Conservation (phyloP, 2,329 filamentous ascomycete species). For the Penicillium sumatraense region DNA sequence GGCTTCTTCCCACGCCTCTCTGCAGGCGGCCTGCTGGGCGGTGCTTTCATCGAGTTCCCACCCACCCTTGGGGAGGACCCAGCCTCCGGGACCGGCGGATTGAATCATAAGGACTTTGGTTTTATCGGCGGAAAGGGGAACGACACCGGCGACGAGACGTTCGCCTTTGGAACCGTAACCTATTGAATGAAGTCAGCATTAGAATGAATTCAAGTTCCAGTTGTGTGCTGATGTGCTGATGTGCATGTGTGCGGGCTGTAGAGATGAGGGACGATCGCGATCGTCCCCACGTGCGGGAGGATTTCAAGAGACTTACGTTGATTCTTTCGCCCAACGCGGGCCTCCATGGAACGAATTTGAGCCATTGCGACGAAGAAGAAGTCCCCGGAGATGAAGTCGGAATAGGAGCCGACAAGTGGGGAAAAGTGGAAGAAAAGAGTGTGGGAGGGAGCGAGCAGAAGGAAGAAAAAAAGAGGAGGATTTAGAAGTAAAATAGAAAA, state of each 20-base stretch:
- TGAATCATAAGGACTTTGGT: constrained; percentile 90
- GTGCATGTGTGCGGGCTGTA: too few species aligned
- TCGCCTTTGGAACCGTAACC: constrained; percentile 93
- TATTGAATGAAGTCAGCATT: constrained; percentile 46
- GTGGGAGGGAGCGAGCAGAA: constrained; percentile 11
- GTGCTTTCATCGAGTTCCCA: constrained; percentile 96
- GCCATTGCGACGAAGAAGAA: constrained; percentile 39
- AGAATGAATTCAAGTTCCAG: too few species aligned
- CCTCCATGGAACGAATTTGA: constrained; percentile 51
- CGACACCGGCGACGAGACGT: constrained; percentile 91
- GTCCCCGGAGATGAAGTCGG: not conserved
- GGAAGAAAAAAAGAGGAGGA: constrained; percentile 11
- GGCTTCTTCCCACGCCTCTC: constrained; percentile 98
- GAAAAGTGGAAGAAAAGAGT: constrained; percentile 7
- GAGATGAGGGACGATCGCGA: too few species aligned
- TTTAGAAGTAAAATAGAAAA: constrained; percentile 3
- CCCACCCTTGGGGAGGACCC: constrained; percentile 96
- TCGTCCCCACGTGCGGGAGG: constrained; percentile 9
- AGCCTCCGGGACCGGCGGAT: constrained; percentile 85
- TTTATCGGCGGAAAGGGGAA: constrained; percentile 85
- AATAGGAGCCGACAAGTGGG: not conserved
- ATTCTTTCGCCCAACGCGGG: constrained; percentile 53
- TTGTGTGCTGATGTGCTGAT: too few species aligned
- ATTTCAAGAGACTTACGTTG: constrained; percentile 48
- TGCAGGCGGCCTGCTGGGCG: constrained; percentile 77